phyloP scores from a whole-genome alignment of 768 basidiomycete genomes.

The Auriculariales sp. region DNA sequence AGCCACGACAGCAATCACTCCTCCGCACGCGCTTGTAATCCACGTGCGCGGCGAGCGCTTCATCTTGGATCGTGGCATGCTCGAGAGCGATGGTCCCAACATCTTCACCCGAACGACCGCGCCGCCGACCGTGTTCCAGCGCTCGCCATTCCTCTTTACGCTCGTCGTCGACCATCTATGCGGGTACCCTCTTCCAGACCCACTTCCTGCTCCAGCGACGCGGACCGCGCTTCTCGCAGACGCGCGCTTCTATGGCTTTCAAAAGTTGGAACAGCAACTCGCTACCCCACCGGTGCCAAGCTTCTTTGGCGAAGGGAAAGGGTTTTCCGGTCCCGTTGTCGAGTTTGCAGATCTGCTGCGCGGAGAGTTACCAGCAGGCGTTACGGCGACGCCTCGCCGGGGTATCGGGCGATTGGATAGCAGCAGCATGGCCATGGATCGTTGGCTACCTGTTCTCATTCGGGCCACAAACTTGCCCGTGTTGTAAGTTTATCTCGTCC shows the following conservation, averaged over 20 bases:
- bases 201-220: neutral
- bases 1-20: no score
- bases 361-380: neutral
- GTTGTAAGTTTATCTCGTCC: neutral
- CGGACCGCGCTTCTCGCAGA: neutral
- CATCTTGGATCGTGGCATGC: neutral
- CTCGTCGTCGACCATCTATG: neutral
- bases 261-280: neutral
- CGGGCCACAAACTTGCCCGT: neutral
- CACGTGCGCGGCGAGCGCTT: neutral
- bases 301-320: neutral
- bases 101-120: neutral
- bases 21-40: neutral
- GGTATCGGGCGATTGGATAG: neutral
- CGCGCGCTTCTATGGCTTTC: neutral
- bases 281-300: neutral
- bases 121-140: neutral
- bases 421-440: neutral
- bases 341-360: neutral
- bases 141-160: neutral
- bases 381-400: neutral
- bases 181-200: neutral
- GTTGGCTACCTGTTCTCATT: neutral
- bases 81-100: slow-evolving; percentile 1
- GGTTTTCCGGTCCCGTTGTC: neutral